Base-by-base conservation (phyloP, 1,284 basidiomycete species). In the Takashimella tepidaria region DNA sequence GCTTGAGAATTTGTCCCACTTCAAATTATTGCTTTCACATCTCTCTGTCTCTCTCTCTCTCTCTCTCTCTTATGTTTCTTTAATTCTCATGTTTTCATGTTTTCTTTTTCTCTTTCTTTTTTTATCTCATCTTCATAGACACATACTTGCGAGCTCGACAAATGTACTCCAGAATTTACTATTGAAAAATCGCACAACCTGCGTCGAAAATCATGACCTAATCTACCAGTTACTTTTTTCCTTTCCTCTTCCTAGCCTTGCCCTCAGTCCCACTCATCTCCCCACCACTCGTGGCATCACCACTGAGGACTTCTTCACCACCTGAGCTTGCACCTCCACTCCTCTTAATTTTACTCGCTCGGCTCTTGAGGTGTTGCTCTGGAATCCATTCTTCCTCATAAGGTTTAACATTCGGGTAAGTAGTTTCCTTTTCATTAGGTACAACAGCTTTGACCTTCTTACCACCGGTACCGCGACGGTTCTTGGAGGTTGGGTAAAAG, bases 351-450 rank as follows among this genome's bases (percentile, higher is more conserved):
- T 87, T 66, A 47, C 53, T 56, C 45, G 51, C 47, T 47, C 61
- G 58, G 50, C 53, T 87, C 77, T 83, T 86, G 59, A 91, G 77
- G 65, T 92, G 89, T 64, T 89, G 86, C 62, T 85, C 86, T 16
- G 90, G 90, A 65, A 93, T 92, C 90, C 90, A 93, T 67, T 92
- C 89, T 69, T 92, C 89, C 66, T 90, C 84, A 64, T 92, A 92
- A 49, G 83, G 85, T 54, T 83, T 82, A 4, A 85, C 81, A 20
- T 84, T 82, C 31, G 84, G 84, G 50, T 73, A 72, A 10, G 83
- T 83, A n/a, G 84, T 84, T 42, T 82, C 81, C 4, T 81, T 75
- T 44, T 80, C 79, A 27, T 81, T 79, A n/a, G 85, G 82, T 10
- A 82, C 77, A 55, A 82, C 83, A n/a, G 59, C 55, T 49, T 59